phyloP scores from a whole-genome alignment of 164 flowering plant species.

The Echeveria elegans region DNA sequence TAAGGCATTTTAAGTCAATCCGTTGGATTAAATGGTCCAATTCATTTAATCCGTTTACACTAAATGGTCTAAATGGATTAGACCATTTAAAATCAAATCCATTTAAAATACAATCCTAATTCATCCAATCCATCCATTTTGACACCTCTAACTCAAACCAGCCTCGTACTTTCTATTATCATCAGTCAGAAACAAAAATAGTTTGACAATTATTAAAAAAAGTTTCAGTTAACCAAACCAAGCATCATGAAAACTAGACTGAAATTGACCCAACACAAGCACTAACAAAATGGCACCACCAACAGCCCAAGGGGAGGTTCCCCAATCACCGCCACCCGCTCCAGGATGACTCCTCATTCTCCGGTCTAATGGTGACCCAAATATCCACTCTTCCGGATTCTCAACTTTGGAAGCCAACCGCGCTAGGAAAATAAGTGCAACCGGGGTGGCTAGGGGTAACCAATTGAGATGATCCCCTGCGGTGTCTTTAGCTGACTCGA shows the following conservation, averaged over 20 bases:
- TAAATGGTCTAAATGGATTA: too few species aligned
- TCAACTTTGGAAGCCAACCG: slow-evolving; percentile 50
- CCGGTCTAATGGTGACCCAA: slow-evolving; percentile 8
- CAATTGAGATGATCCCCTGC: slow-evolving; percentile 41
- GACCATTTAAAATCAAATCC: too few species aligned
- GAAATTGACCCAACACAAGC: not conserved
- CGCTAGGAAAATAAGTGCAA: slow-evolving; percentile 36
- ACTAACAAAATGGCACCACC: not conserved
- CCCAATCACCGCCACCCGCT: not conserved
- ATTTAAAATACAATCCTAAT: too few species aligned
- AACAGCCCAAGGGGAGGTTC: slow-evolving; percentile 3
- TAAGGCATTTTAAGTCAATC: too few species aligned
- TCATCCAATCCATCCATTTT: too few species aligned
- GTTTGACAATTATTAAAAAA: not conserved
- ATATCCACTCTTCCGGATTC: slow-evolving; percentile 23
- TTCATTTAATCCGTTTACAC: too few species aligned
- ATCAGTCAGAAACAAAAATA: too few species aligned
- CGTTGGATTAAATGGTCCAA: too few species aligned
- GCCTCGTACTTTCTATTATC: too few species aligned
- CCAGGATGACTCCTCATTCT: not conserved
- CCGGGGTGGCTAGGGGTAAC: slow-evolving; percentile 46
- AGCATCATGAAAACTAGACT: not conserved
- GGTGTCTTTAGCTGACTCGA: slow-evolving; percentile 33
- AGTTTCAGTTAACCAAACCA: not conserved
- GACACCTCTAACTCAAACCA: too few species aligned